Conservation (phyloP, 2,329 filamentous ascomycete species). For the Sarocladium strictum region DNA sequence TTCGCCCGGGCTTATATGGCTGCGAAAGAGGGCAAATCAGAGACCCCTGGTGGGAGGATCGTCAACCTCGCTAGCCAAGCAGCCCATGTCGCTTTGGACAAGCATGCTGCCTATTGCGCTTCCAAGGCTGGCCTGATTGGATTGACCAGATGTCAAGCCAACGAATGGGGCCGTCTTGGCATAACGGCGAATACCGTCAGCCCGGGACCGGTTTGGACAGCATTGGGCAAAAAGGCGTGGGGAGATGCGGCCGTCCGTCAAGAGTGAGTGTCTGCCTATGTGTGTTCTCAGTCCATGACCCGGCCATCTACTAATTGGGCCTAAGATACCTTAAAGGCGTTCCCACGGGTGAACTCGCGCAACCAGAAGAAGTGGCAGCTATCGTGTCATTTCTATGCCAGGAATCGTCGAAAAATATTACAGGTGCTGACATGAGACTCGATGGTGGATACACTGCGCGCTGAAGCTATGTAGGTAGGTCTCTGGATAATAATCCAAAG, state of each 20-base stretch:
- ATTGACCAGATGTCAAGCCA: conserved; percentile 12
- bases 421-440: conserved; percentile 11
- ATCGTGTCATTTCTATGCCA: conserved; percentile 13
- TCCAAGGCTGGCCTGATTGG: conserved; percentile 13
- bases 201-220: conserved; percentile 13
- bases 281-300: neutral
- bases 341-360: conserved; percentile 13
- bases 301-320: neutral
- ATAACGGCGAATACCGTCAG: conserved; percentile 13
- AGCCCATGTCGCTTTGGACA: conserved; percentile 13
- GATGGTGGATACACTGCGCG: conserved; percentile 13
- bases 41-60: conserved; percentile 11
- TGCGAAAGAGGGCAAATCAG: conserved; percentile 2
- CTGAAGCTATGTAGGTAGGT: conserved; percentile 1
- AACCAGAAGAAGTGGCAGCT: conserved; percentile 12
- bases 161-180: conserved; percentile 11
- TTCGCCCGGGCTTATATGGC: conserved; percentile 11
- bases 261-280: conserved; percentile 7
- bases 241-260: conserved; percentile 11
- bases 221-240: conserved; percentile 13
- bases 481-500: neutral
- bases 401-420: conserved; percentile 12
- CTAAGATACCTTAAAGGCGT: conserved; percentile 11
- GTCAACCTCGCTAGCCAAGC: conserved; percentile 13
- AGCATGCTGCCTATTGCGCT: conserved; percentile 13